Base-by-base conservation (phyloP, 805 yeast species). In the Candida ovalis region DNA sequence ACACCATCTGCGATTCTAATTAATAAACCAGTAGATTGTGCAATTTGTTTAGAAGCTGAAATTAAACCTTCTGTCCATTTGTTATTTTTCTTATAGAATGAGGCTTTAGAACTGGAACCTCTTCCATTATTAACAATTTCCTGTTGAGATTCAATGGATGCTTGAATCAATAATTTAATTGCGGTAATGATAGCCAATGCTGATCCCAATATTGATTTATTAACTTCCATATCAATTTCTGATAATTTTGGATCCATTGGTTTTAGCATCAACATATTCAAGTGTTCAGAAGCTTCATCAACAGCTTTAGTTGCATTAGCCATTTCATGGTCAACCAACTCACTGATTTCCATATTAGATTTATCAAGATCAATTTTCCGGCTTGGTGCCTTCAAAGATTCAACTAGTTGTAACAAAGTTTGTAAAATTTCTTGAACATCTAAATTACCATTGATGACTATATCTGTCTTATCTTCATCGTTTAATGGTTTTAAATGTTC, bases 11-110 rank as follows among this genome's bases (percentile, higher is more conserved):
- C 95, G n/a, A 88, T 85, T 50, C 79, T 79, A 50, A 89, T 89
- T 53, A 89, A 74, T n/a, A 84, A 71, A 58, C 83, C 85, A 2
- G 97, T 90, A 1, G 96, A 80, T 2, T 80, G 79, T 1, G 95
- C 96, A 36, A 89, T 94, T 1, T 92, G 83, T 58, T 85, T 84
- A 1, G 96, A 88, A 17, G 96, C 96, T 50, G 95, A 86, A 27
- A 89, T 82, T 48, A 89, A 80, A 21, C 97, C 97, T 67, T 90
- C 96, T 0, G 96, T 88, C 97, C 97, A 89, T 58, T 92, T 77
- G 66, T 83, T 89, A 64, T 89, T 86, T 67, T 88, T 88, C 64
- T 84, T 86, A 69, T 90, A 90, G 64, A 84, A 89, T 40, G 86
- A 86, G 13, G 89, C 80, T 49, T 81, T 74, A 1, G 88, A 73